Conservation (phyloP, 257 asterid species). For the Plantago major region DNA sequence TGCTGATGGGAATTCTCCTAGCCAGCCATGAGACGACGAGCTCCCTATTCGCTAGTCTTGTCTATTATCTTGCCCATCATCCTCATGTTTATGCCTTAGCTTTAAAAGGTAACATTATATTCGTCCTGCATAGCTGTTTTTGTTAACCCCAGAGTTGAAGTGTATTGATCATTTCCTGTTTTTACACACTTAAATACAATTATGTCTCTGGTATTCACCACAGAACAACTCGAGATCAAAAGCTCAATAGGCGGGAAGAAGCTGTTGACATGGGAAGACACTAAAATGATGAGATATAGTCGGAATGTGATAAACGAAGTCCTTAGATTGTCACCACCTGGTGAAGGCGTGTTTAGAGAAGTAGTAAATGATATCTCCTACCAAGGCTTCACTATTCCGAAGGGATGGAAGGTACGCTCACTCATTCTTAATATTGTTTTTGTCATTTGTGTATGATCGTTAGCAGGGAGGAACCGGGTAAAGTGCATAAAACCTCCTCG, state of each 20-base stretch:
- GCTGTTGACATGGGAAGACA: slow-evolving; percentile 49
- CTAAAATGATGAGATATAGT: slow-evolving; percentile 52
- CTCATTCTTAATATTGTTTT: too few relatives aligned
- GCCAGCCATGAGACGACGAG: slow-evolving; percentile 55
- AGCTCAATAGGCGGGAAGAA: slow-evolving; percentile 32
- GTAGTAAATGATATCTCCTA: slow-evolving; percentile 37
- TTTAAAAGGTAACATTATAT: slow-evolving; percentile 31
- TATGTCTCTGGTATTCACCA: not conserved
- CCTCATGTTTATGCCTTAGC: slow-evolving; percentile 50
- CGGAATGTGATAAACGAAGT: slow-evolving; percentile 54
- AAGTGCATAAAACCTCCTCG: too few relatives aligned
- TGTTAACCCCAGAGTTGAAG: too few relatives aligned
- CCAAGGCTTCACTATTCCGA: slow-evolving; percentile 54
- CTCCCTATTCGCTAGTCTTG: slow-evolving; percentile 43
- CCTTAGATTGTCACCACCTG: slow-evolving; percentile 45
- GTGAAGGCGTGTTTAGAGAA: slow-evolving; percentile 45
- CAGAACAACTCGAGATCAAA: slow-evolving; percentile 48
- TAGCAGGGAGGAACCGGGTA: too few relatives aligned
- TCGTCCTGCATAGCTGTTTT: too few relatives aligned
- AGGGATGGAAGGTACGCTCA: slow-evolving; percentile 58
- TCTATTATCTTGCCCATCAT: slow-evolving; percentile 45
- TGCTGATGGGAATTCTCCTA: slow-evolving; percentile 38
- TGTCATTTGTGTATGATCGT: too few relatives aligned
- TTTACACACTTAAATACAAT: not conserved
- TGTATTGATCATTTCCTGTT: not conserved